Base-by-base conservation (phyloP, 176 grass and related monocot species). In the Eremochloa ophiuroides region DNA sequence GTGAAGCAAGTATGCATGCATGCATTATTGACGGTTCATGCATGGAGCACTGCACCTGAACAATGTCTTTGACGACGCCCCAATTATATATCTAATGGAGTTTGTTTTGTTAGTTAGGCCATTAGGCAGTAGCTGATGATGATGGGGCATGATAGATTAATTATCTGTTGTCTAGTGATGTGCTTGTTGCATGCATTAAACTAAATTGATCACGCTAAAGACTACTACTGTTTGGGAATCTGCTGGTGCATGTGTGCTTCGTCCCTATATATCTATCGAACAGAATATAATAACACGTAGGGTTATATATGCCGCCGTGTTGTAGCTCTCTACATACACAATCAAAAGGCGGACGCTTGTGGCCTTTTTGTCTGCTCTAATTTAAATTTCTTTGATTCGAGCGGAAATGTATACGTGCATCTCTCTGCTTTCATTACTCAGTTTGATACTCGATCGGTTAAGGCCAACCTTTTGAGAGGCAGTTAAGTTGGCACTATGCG, bases 1-100 rank as follows among this genome's bases (percentile, higher is more conserved):
- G 33, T 22, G 15, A 39, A 47, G 61, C 27, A 64, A 65, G 26
- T 16, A 62, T 13, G 30, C 82, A 47, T 31, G 40, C 64, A 38
- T 33, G 18, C 50, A 89, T 88, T 89, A 85, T 89, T 81, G 87
- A 63, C 42, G 66, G 23, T 51, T 62, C 73, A 62, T 62, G 39
- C 17, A 72, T 46, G 75, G 64, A 63, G 33, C 77, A 53, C n/a
- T 76, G 78, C 68, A 79, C 74, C 74, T 56, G 71, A 85, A 81
- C 77, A 89, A 55, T 47, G 71, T 64, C 31, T 76, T 76, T 5
- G 34, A 35, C 26, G 74, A 39, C 47, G 13, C 46, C 71, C 29
- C 71, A 74, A 74, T 69, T 73, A 69, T 69, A 27, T 70, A 70
- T 70, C 39, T 33, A 74, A 61, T 61, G 30, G 48, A 25, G 31